Evolutionary conservation across 2,329 filamentous ascomycete species (phyloP).

Genomic region (Fusarium bulbicola): DNA sequence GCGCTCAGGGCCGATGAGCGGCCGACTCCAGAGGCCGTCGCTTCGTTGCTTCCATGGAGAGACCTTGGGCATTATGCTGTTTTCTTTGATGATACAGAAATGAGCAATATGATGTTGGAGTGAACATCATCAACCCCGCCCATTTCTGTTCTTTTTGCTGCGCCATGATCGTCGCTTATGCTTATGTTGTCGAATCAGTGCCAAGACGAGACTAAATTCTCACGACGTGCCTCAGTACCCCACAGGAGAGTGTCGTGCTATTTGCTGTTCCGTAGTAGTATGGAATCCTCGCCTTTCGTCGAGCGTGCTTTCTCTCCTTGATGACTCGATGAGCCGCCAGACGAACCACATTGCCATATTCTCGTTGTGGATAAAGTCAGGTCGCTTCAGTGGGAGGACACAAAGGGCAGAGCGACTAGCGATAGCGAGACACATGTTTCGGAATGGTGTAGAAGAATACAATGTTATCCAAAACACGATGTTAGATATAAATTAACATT

Average conservation of each 20-base stretch:
- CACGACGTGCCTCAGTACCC: background rate
- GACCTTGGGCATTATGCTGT: background rate
- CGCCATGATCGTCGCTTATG: background rate
- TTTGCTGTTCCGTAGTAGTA: background rate
- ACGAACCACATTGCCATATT: too few relatives aligned
- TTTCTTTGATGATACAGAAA: too few relatives aligned
- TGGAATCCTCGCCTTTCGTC: accelerated
- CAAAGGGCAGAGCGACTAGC: background rate
- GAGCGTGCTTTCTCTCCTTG: background rate
- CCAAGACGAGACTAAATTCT: background rate
- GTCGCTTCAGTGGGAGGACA: background rate
- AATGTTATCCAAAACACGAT: background rate
- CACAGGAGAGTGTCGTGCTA: background rate
- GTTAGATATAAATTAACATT: background rate
- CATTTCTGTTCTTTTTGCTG: background rate
- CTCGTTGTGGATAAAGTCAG: too few relatives aligned
- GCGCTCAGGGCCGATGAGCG: background rate
- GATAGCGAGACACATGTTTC: too few relatives aligned
- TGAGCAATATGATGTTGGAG: background rate
- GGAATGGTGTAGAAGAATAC: too few relatives aligned
- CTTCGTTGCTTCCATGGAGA: background rate
- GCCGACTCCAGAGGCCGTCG: background rate
- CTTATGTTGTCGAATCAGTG: background rate
- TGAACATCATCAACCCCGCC: background rate
- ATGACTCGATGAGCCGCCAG: too few relatives aligned